phyloP scores from a whole-genome alignment of 2,329 filamentous ascomycete genomes.

The Fusarium sp. region DNA sequence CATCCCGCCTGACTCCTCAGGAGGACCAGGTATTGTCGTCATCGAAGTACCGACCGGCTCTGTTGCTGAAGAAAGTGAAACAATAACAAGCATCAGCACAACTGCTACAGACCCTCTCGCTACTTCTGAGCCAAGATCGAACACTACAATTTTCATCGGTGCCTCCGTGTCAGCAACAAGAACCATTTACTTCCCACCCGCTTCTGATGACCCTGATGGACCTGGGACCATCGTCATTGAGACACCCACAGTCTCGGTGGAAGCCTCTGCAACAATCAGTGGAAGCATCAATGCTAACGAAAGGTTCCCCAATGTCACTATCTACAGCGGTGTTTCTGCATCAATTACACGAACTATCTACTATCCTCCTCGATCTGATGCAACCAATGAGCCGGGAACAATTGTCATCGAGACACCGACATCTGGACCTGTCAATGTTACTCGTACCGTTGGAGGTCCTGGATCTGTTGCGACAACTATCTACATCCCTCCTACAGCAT shows the following conservation, averaged over 20 bases:
- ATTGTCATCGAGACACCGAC: conserved; percentile 12
- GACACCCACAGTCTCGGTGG: neutral
- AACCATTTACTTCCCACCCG: neutral
- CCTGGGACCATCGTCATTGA: conserved; percentile 8
- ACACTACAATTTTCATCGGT: neutral
- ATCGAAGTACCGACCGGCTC: neutral
- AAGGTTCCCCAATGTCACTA: neutral
- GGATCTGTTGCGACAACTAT: neutral
- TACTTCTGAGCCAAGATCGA: neutral
- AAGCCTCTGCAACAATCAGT: neutral
- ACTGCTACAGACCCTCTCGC: neutral
- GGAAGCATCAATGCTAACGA: neutral
- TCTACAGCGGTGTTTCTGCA: neutral
- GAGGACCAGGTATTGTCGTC: neutral
- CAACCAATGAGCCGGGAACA: conserved; percentile 1
- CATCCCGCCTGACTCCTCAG: neutral
- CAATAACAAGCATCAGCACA: neutral
- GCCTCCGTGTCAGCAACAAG: neutral
- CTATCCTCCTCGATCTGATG: neutral
- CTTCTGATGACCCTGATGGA: neutral
- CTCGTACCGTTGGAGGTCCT: neutral
- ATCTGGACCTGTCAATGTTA: neutral
- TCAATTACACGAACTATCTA: conserved; percentile 1
- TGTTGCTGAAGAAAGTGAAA: neutral
- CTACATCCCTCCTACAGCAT: neutral